Percentiles rank a stretch among this genome's conserved stretches.
Evolutionary conservation across 345 rosid genomes (phyloP).

Genomic region (Ailanthus altissimus): DNA sequence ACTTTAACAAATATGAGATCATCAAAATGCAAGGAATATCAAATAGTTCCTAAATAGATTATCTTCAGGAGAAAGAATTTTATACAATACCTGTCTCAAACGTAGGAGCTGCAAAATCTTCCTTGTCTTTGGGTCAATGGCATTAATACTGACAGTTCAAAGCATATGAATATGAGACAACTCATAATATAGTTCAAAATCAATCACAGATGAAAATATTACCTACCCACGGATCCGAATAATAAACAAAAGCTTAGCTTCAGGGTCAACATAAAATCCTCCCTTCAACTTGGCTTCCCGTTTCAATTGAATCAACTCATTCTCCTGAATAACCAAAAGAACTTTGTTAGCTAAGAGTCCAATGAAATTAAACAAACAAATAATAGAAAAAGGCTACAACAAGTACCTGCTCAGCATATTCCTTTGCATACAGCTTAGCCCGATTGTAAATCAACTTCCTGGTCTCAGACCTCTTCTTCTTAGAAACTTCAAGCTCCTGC

Average conservation of each 20-base stretch:
- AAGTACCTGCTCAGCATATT: conserved; percentile 49
- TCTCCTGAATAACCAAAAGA: conserved; percentile 39
- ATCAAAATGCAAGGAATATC: background rate
- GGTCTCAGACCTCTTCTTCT: conserved; percentile 48
- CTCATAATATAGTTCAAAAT: background rate
- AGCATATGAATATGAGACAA: background rate
- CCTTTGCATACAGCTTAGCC: conserved; percentile 55
- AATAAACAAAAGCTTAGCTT: conserved; percentile 69
- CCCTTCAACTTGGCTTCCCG: conserved; percentile 77
- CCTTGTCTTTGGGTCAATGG: conserved; percentile 72
- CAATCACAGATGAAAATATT: background rate
- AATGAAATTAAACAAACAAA: background rate
- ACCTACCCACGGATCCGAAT: conserved; percentile 64
- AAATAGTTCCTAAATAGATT: background rate
- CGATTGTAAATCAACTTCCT: conserved; percentile 49
- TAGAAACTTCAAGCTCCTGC: conserved; percentile 39
- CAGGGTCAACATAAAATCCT: conserved; percentile 75
- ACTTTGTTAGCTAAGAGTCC: background rate
- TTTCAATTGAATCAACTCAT: conserved; percentile 52
- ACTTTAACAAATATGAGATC: background rate
- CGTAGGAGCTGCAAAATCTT: conserved; percentile 77
- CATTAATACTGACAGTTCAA: conserved; percentile 61
- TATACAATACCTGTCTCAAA: conserved; percentile 66
- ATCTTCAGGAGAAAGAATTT: background rate
- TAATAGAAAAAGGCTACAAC: background rate